Base-by-base conservation (phyloP, 2,329 filamentous ascomycete species). In the Epichloe typhina region DNA sequence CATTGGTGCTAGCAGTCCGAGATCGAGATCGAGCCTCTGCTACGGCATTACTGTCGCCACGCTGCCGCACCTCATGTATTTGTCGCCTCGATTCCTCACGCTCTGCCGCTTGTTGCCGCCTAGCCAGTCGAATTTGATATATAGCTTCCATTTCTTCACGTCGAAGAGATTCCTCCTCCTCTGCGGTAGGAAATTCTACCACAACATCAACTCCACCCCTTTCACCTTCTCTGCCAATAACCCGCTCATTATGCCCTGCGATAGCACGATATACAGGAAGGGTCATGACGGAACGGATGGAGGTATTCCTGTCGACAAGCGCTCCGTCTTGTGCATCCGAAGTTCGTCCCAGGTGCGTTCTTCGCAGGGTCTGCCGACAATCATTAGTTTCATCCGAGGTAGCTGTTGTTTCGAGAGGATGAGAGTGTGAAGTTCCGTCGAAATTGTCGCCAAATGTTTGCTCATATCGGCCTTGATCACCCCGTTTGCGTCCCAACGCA, bases 141-240 rank as follows among this genome's bases (percentile, higher is more conserved):
- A 97, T 68, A 0, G 86, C 80, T 55, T 93, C 86, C 93, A 97
- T 97, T 65, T 96, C 88, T 31, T 88, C 80, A 55, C 97, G 89
- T 12, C 93, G 78, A 49, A 88, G 71, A 2, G 70, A 68, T 64
- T 95, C 88, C 56, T 94, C 82, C 50, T 89, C 85, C 48, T 95
- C 87, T 8, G 73, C 76, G 0, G 84, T 88, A 0, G 90, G 90
- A 57, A 86, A 80, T 64, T 96, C 90, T 12, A 97, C 70, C 0
- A 98, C 89, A 4, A 87, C 79, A 60, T 98, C 93, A 59, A 98
- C 88, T 41, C 93, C 93, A 49, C 77, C 91, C 53, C 93, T 79
- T 64, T 98, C 93, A 47, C 93, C 93, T 66, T 95, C 93, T 5
- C 90, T 79, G 7, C 83, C 93, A 46, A 97, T 74, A 1, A 96